phyloP scores from a whole-genome alignment of 2,329 filamentous ascomycete genomes.

The Diaporthe destruens region DNA sequence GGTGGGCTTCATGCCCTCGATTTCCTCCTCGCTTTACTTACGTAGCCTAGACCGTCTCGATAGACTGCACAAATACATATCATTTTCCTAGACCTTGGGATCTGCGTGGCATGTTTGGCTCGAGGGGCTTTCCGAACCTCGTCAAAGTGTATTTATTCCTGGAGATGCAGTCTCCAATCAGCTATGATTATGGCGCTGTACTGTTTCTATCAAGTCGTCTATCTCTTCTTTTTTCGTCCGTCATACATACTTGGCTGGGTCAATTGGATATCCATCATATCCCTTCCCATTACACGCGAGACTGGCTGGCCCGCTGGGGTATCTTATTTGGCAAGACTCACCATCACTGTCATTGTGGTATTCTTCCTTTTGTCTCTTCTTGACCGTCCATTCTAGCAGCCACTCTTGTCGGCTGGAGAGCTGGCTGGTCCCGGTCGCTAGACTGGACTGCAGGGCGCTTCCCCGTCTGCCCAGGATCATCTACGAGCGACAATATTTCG shows the following conservation, averaged over 20 bases:
- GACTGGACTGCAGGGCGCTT: neutral
- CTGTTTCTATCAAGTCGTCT: neutral
- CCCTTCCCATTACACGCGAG: neutral
- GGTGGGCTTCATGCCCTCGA: neutral
- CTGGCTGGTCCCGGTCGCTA: neutral
- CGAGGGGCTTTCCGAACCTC: neutral
- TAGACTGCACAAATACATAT: conserved; percentile 34
- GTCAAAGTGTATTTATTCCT: neutral
- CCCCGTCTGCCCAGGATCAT: neutral
- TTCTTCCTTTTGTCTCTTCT: too few relatives aligned
- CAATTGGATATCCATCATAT: neutral
- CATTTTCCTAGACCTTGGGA: neutral
- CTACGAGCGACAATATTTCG: neutral
- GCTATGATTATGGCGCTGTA: neutral
- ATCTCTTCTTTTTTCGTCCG: neutral
- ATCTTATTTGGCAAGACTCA: neutral
- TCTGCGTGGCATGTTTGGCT: neutral
- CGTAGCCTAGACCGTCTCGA: conserved; percentile 16
- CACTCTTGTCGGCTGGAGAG: too few relatives aligned
- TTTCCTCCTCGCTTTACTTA: neutral
- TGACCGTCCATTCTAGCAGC: neutral
- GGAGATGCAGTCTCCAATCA: neutral
- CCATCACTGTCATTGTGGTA: neutral
- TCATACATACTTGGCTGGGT: neutral
- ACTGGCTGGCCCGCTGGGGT: neutral